These are phyloP conservation scores for cucumber (Cucumis sativus) DNA, from an alignment of 306 rosid genomes.

Conservation along the genomic window DNA sequence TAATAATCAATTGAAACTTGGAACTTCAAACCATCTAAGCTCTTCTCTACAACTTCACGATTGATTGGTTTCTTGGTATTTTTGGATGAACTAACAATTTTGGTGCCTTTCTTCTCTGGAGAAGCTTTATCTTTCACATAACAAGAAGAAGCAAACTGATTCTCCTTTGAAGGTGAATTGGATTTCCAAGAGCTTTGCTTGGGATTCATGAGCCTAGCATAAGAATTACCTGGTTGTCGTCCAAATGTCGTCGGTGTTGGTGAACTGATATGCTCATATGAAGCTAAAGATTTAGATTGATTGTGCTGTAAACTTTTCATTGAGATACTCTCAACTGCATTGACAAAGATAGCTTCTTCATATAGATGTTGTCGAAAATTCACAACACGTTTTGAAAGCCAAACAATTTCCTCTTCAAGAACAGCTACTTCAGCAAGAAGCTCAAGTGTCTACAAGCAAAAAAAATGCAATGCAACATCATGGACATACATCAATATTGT, in stretches of 20 bases:
- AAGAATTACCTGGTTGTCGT: conserved; percentile 23
- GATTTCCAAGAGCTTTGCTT: conserved; percentile 29
- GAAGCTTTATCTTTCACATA: conserved; percentile 26
- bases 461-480: not conserved
- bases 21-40: conserved; percentile 26
- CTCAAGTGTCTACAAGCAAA: conserved; percentile 51
- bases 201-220: conserved; percentile 22
- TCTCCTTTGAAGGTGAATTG: conserved; percentile 45
- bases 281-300: conserved; percentile 54
- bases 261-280: conserved; percentile 32
- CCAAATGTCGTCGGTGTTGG: conserved; percentile 12
- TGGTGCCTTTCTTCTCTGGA: conserved; percentile 42
- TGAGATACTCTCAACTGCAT: conserved; percentile 28
- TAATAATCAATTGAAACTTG: conserved; percentile 19
- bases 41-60: conserved; percentile 37
- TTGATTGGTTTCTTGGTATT: conserved; percentile 37
- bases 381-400: conserved; percentile 60
- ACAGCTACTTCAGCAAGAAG: conserved; percentile 91
- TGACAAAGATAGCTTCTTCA: conserved; percentile 56
- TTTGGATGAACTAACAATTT: conserved; percentile 33
- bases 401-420: conserved; percentile 71
- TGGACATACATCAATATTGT: not conserved
- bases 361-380: conserved; percentile 57
- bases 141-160: conserved; percentile 22
- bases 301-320: conserved; percentile 42